Base-by-base conservation (phyloP, 1,284 basidiomycete genomes). In the Porodaedalea pini region DNA sequence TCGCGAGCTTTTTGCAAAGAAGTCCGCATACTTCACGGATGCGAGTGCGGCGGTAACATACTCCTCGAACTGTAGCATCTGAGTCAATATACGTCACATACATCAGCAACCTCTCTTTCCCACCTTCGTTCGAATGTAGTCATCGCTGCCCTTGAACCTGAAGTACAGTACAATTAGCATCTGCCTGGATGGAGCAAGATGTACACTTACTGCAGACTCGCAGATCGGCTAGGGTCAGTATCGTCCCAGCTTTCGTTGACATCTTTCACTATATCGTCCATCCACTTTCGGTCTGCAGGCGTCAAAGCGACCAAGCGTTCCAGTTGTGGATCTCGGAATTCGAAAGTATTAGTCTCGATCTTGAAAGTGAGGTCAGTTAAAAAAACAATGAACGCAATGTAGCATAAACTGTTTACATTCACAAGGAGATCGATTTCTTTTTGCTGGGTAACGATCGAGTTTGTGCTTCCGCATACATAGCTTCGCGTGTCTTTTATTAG, bases 271-370 rank as follows among this genome's bases (percentile, higher is more conserved):
- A 85, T 76, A 63, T 86, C 85, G 66, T 88, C 85, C 79, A 99
- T 95, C 96, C 97, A 99, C 70, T 94, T 97, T 58, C 96, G 79
- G 71, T 99, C 97, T 0, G 94, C 92, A 0, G 96, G 77, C 0
- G 96, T 98, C 59, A 99, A 75, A 4, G 82, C 82, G 27, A 90
- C 83, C 25, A 88, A 74, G 29, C 88, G 81, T 64, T 96, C 92
- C 4, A 97, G 68, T 66, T 79, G 84, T 0, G 88, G 83, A 69
- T 98, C 88, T 27, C 86, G 77, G 72, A 95, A 93, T 63, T 96
- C 93, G 61, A 98, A 83, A 0, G 79, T 76, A 8, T 87, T 90
- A 2, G 85, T 88, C 67, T 97, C 94, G 34, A 90, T 88, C 91
- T 94, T 66, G 21, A 45, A 53, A 40, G 8, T 49, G 39, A 45